phyloP scores from a whole-genome alignment of 1,284 basidiomycete genomes.

The Malassezia nana region DNA sequence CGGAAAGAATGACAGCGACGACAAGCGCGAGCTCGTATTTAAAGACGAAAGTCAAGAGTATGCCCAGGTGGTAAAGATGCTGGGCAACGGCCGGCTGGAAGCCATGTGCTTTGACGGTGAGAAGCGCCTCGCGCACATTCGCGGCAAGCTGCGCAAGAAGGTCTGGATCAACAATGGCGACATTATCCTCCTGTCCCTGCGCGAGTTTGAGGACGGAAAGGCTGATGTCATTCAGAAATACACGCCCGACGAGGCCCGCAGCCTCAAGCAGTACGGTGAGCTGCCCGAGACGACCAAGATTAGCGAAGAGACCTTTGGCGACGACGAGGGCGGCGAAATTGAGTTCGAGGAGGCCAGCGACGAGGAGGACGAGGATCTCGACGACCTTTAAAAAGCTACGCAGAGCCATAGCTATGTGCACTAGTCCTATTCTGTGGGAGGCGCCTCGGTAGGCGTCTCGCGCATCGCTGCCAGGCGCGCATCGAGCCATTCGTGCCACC shows the following conservation, averaged over 20 bases:
- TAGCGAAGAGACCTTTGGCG: conserved; percentile 92
- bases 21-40: conserved; percentile 97
- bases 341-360: conserved; percentile 48
- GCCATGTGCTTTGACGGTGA: conserved; percentile 97
- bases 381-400: conserved; percentile 23
- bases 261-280: conserved; percentile 93
- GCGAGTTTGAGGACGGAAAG: conserved; percentile 98
- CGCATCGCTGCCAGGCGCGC: conserved; percentile 28
- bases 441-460: background rate
- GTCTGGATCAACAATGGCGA: conserved; percentile 99
- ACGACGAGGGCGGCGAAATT: conserved; percentile 57
- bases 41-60: conserved; percentile 99
- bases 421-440: background rate
- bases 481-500: conserved; percentile 33
- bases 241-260: conserved; percentile 78
- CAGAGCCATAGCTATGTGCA: background rate
- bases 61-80: conserved; percentile 96
- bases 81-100: conserved; percentile 93
- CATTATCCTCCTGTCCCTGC: conserved; percentile 87
- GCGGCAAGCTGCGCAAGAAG: conserved; percentile 99
- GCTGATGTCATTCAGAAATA: conserved; percentile 99
- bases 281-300: conserved; percentile 96
- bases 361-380: conserved; percentile 38
- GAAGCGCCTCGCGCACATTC: conserved; percentile 92
- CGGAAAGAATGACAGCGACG: conserved; percentile 98